Conservation (phyloP, 2,329 filamentous ascomycete genomes). For the Hypocreales sp. region DNA sequence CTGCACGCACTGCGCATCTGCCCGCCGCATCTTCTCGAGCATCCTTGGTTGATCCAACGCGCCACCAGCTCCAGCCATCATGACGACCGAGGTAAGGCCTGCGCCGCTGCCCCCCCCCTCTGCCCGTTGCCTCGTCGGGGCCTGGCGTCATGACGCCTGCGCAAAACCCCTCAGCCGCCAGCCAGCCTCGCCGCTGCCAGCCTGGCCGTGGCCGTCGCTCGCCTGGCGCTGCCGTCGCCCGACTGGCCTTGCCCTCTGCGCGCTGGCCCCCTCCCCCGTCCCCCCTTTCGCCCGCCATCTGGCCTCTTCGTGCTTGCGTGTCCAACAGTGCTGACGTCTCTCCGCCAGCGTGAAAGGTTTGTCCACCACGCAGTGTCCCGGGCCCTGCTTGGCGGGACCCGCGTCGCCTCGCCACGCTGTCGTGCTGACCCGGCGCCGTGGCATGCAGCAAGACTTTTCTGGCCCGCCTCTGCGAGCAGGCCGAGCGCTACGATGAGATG, state of each 20-base stretch:
- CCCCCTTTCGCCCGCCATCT: too few species aligned
- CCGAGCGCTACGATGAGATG: constrained; percentile 99
- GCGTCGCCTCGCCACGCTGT: constrained; percentile 1
- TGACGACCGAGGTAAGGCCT: constrained; percentile 19
- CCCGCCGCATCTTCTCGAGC: constrained; percentile 8
- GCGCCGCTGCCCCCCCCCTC: constrained; percentile 3
- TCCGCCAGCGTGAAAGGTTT: constrained; percentile 63
- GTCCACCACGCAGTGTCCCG: too few species aligned
- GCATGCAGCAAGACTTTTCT: constrained; percentile 90
- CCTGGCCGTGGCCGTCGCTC: too few species aligned
- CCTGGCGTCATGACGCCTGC: too few species aligned
- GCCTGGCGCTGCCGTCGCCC: too few species aligned
- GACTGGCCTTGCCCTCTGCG: too few species aligned
- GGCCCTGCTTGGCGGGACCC: too few species aligned
- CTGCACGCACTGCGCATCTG: constrained; percentile 7
- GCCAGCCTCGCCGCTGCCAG: neutral
- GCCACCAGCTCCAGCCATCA: constrained; percentile 5
- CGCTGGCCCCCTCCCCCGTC: too few species aligned
- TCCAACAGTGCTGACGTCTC: constrained; percentile 22
- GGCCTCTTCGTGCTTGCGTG: too few species aligned
- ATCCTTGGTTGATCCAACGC: constrained; percentile 5
- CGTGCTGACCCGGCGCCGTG: neutral
- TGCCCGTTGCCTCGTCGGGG: neutral
- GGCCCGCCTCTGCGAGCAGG: constrained; percentile 99
- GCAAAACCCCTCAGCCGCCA: neutral